Base-by-base conservation (phyloP, 1,284 basidiomycete species). In the Cutaneotrichosporon sp. region DNA sequence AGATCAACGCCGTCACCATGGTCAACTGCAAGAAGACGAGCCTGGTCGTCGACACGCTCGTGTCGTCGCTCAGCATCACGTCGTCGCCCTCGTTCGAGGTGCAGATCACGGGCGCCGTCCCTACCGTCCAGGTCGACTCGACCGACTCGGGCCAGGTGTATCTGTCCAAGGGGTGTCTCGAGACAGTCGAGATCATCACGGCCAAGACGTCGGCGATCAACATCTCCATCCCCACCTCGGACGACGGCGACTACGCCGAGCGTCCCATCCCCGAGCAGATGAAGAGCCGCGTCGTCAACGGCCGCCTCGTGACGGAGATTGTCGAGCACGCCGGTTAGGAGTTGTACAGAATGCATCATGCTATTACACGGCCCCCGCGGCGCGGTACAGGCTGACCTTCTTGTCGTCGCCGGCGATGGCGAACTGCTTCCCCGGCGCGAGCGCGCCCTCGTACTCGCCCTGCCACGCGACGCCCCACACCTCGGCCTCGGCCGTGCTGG, bases 111-210 rank as follows among this genome's bases (percentile, higher is more conserved):
- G 95, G 95, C 27, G 81, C 84, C 2, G 89, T 90, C 29, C 95
- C 95, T 2, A 99, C 93, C 60, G 87, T 99, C 66, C 89, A 95
- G 73, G 81, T 99, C 42, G 97, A 99, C 80, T 89, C 89, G 31
- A 95, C 92, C 42, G 97, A 99, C 79, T 91, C 91, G 18, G 97
- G 95, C 10, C 92, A 95, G 78, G 87, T 99, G 67, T 99, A 92
- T 81, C 85, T 99, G 34, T 94, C 92, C 49, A 90, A 90, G 76
- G 86, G 85, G 33, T 90, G 89, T 68, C 83, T 97, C 58, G 79
- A 82, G 51, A 65, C 65, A 10, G 84, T 87, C 3, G 95, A 98
- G 81, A 92, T 99, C 72, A 90, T 94, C 52, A 95, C 95, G 1
- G 89, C 92, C 61, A 98, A 99, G 82, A 97, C 93, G 79, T 94